Evolutionary conservation across 163 green algal genomes (phyloP), one percentile per base, ranked within the genome.

Genomic region (Trebouxia gelatinosa): DNA sequence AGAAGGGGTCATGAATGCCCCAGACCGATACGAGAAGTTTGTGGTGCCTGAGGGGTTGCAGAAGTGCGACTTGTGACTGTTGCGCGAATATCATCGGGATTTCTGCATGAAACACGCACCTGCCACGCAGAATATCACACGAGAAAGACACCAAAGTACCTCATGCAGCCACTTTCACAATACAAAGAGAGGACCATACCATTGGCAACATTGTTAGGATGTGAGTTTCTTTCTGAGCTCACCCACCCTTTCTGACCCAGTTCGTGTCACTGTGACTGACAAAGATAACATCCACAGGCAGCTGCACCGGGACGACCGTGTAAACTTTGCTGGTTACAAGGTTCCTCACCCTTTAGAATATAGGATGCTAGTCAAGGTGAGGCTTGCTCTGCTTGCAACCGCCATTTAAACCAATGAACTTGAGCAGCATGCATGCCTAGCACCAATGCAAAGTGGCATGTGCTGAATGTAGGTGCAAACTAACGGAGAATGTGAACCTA

Each of bases 151-250:
- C 93, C 3, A 98, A 97, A 79, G 79, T 97, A 1, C 71, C 85
- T 4, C 91, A 98, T 77, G 94, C 95, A 7, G 95, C 85, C 11
- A 96, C 88, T 2, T 98, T 98, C 79, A 85, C 80, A 0, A 79
- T 98, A 0, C 90, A 96, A 78, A 86, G 92, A 7, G 95, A 99
- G 71, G 95, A 98, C 82, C 95, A 99, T 85, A 99, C 95, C 2
- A 59, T 98, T 0, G 95, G 95, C 70, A 97, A 98, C 87, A 43
- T 97, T 40, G 39, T 98, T 32, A 86, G 94, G 28, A 96, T 94
- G 90, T 95, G 78, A 85, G 83, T n/a, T n/a, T n/a, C n/a, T n/a
- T n/a, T n/a, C n/a, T n/a, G n/a, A n/a, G n/a, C n/a, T n/a, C n/a
- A n/a, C n/a, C n/a, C n/a, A n/a, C n/a, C n/a, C n/a, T n/a, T n/a